Evolutionary conservation across 495 filamentous ascomycete genomes (phyloP).

Genomic region (Pyrenula massariospora): DNA sequence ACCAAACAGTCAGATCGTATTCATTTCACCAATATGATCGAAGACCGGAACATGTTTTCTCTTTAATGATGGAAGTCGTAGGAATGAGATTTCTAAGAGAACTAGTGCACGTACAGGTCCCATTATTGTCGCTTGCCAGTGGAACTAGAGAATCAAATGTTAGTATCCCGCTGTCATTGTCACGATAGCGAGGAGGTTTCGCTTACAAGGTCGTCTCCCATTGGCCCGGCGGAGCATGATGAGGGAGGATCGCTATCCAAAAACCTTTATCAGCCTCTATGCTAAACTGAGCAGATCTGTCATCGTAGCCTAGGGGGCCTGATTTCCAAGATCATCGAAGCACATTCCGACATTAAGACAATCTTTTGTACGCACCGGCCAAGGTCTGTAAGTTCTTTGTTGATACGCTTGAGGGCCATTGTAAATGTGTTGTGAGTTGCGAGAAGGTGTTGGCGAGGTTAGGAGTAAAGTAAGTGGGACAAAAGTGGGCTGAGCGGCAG

Average conservation of each 20-base stretch:
- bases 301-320: background rate
- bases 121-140: conserved; percentile 99
- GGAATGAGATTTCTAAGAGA: no score
- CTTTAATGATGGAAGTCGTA: no score
- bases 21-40: no score
- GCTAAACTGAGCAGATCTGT: background rate
- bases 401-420: conserved; percentile 99
- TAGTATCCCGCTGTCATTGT: background rate
- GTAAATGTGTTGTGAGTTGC: conserved; percentile 26
- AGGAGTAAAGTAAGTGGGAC: conserved; percentile 5
- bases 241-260: conserved; percentile 82
- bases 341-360: conserved; percentile 3
- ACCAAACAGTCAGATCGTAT: background rate
- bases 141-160: conserved; percentile 57
- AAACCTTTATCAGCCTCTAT: conserved; percentile 24
- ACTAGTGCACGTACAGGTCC: conserved; percentile 67
- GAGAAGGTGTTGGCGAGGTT: conserved; percentile 4
- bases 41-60: no score
- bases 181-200: background rate
- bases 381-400: conserved; percentile 99
- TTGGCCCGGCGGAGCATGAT: conserved; percentile 93
- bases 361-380: conserved; percentile 63
- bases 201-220: conserved; percentile 95
- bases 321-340: background rate
- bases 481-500: conserved; percentile 8